A percentile compares a stretch with the other conserved stretches of the same genome.
phyloP scores from a whole-genome alignment of 371 early-diverging fungal genomes.

The Lichtheimia corymbifera region DNA sequence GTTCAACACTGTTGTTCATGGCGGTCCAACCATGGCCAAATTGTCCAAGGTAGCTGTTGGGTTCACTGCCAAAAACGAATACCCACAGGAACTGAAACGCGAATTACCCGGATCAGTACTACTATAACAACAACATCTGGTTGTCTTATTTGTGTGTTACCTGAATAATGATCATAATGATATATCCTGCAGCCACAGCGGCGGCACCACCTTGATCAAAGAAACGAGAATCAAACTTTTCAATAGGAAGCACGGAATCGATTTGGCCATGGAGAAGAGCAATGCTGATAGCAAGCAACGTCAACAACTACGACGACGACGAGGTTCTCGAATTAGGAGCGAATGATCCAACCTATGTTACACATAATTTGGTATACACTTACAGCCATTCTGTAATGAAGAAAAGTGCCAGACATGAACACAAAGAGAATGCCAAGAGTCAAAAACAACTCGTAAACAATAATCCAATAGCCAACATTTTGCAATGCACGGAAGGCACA shows the following conservation, averaged over 20 bases:
- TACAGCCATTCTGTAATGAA: conserved; percentile 44
- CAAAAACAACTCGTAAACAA: conserved; percentile 41
- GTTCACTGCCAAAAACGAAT: conserved; percentile 47
- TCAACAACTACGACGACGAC: conserved; percentile 29
- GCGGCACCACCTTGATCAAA: conserved; percentile 18
- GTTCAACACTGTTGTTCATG: conserved; percentile 20
- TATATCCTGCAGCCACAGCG: conserved; percentile 43
- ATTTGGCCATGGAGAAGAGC: conserved; percentile 31
- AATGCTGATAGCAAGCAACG: conserved; percentile 44
- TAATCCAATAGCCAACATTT: conserved; percentile 45
- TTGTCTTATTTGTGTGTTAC: conserved; percentile 12
- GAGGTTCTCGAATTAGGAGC: background rate
- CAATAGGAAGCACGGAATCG: conserved; percentile 22
- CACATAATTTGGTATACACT: conserved; percentile 11
- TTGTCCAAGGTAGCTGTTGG: conserved; percentile 33
- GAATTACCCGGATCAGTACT: background rate
- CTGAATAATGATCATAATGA: conserved; percentile 42
- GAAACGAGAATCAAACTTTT: background rate
- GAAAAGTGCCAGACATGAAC: conserved; percentile 27
- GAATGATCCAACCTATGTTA: conserved; percentile 11
- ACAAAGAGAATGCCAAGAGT: conserved; percentile 21
- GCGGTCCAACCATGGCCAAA: conserved; percentile 25
- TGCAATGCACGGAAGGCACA: conserved; percentile 26
- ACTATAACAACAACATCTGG: background rate
- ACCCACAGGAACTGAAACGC: conserved; percentile 39